Conservation (phyloP, 306 rosid species). For the Erythrophleum fordii region DNA sequence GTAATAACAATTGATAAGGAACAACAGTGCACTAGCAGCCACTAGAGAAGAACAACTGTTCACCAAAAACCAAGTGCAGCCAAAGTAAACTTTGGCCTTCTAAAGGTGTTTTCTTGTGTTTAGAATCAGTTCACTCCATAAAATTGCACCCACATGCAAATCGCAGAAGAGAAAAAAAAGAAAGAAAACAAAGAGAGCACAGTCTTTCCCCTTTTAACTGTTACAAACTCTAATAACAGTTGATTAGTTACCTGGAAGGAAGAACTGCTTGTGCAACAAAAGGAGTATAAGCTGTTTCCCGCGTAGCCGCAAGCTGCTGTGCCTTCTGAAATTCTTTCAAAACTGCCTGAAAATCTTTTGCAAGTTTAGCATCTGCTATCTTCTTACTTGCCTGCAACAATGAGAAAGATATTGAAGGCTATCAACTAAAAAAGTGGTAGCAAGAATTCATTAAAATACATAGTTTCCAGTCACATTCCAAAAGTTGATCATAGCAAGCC, state of each 20-base stretch:
- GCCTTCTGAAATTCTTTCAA: slow-evolving; percentile 96
- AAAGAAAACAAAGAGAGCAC: not conserved
- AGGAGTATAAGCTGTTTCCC: slow-evolving; percentile 92
- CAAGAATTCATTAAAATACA: slow-evolving; percentile 7
- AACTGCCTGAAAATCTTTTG: slow-evolving; percentile 95
- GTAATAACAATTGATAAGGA: slow-evolving; percentile 19
- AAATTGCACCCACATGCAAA: slow-evolving; percentile 1
- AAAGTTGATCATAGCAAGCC: slow-evolving; percentile 1
- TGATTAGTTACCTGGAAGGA: slow-evolving; percentile 68
- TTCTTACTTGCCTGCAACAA: slow-evolving; percentile 82
- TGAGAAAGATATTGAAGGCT: slow-evolving; percentile 19
- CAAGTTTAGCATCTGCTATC: slow-evolving; percentile 95
- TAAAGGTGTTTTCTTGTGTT: not conserved
- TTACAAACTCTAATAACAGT: slow-evolving; percentile 30
- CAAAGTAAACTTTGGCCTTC: slow-evolving; percentile 24
- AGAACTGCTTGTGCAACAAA: slow-evolving; percentile 78
- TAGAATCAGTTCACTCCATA: slow-evolving; percentile 8
- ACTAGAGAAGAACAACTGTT: slow-evolving; percentile 36
- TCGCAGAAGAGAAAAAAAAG: slow-evolving; percentile 7
- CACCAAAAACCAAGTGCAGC: slow-evolving; percentile 23
- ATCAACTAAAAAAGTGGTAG: not conserved
- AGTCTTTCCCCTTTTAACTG: slow-evolving; percentile 9
- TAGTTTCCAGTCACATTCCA: not conserved
- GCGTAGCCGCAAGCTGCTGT: slow-evolving; percentile 92
- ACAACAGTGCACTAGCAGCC: not conserved